A percentile compares a stretch with the other conserved stretches of the same genome.
Evolutionary conservation across 148 eudicot genomes (phyloP).

Genomic region (Beta vulgaris): DNA sequence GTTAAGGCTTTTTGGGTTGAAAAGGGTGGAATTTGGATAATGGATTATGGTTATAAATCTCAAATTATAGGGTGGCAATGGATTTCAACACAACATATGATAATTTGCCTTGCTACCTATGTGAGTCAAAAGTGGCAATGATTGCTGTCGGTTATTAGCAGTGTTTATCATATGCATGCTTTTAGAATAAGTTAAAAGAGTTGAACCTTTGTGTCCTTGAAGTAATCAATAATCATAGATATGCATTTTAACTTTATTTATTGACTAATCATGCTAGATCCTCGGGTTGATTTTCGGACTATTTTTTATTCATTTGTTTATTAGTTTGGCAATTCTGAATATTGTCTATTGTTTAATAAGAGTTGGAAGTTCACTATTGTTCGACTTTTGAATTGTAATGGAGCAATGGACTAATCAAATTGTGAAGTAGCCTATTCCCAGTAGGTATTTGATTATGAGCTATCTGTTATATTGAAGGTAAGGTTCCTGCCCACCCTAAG

Average conservation of each 20-base stretch:
- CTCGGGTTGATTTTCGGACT: background rate
- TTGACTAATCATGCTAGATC: constrained; percentile 4
- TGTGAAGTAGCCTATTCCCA: no score
- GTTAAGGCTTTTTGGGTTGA: constrained; percentile 16
- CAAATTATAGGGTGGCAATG: constrained; percentile 24
- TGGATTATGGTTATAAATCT: constrained; percentile 20
- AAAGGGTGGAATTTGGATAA: background rate
- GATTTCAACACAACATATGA: background rate
- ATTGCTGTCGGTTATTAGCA: constrained; percentile 23
- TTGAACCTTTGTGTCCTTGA: constrained; percentile 1
- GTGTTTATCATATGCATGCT: constrained; percentile 18
- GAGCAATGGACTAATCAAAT: no score
- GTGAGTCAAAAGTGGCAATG: constrained; percentile 25
- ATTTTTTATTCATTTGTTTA: background rate
- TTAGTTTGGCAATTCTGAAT: background rate
- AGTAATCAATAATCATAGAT: constrained; percentile 19
- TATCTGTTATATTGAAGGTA: no score
- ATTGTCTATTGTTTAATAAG: no score
- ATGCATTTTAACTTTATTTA: constrained; percentile 1
- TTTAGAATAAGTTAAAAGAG: constrained; percentile 18
- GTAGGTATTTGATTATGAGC: no score
- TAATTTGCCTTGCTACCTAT: constrained; percentile 7
- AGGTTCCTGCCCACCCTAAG: no score
- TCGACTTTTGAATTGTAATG: no score
- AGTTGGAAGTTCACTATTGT: no score